Percentiles rank a stretch among this genome's conserved stretches.
Conservation (phyloP, 805 yeast genomes). For the Candida boidinii region DNA sequence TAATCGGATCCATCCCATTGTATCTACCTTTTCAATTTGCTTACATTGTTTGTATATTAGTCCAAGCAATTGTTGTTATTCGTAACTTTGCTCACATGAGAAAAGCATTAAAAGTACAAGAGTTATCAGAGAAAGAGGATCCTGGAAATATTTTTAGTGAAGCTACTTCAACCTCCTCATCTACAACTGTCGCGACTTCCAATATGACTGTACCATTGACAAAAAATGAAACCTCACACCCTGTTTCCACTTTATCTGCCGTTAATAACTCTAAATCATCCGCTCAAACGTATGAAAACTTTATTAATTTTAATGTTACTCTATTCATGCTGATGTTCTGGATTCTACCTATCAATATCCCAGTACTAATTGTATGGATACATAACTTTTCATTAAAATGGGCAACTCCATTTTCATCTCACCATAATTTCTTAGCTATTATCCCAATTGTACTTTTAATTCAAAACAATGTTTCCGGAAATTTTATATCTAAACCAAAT, state of each 20-base stretch:
- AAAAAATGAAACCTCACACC: too few species aligned
- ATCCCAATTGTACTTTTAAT: constrained; percentile 60
- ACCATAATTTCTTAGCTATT: constrained; percentile 74
- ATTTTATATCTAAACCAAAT: constrained; percentile 31
- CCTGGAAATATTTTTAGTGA: too few species aligned
- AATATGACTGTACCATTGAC: too few species aligned
- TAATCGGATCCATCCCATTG: constrained; percentile 41
- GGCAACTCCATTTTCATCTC: constrained; percentile 80
- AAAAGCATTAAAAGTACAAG: constrained; percentile 1
- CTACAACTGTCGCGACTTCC: too few species aligned
- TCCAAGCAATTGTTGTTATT: constrained; percentile 49
- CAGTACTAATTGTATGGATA: constrained; percentile 71
- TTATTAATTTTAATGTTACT: constrained; percentile 54
- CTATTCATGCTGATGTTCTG: constrained; percentile 62
- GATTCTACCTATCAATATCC: constrained; percentile 71
- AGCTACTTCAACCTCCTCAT: too few species aligned
- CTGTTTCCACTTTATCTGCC: too few species aligned
- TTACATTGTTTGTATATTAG: constrained; percentile 46
- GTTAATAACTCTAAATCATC: too few species aligned
- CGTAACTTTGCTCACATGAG: constrained; percentile 15
- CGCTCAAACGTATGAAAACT: too few species aligned
- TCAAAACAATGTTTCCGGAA: constrained; percentile 44
- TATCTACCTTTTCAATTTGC: constrained; percentile 81
- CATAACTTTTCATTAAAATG: constrained; percentile 72
- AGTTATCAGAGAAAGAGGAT: too few species aligned